Evolutionary conservation across 2,329 filamentous ascomycete species (phyloP).

Genomic region (Macrophomina pseudophaseolina): DNA sequence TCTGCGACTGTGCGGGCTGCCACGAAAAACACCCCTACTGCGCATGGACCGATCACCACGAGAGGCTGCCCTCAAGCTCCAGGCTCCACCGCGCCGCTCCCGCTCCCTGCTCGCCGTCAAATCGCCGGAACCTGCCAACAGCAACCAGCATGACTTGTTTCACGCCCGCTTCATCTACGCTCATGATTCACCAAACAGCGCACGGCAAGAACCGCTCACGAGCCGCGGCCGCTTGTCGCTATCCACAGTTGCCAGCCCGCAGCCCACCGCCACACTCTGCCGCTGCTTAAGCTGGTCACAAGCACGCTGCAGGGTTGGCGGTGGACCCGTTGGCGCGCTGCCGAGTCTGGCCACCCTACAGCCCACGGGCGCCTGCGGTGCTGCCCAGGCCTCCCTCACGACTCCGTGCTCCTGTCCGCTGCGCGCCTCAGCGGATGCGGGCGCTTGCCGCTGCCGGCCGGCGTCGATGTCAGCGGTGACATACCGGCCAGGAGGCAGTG

Average conservation of each 20-base stretch:
- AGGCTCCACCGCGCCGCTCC: conserved; percentile 22
- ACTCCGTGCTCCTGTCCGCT: neutral
- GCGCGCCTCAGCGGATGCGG: conserved; percentile 4
- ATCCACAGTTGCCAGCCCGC: neutral
- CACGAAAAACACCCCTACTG: conserved; percentile 22
- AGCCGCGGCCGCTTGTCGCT: neutral
- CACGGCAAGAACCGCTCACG: conserved; percentile 26
- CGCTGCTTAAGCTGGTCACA: conserved; percentile 1
- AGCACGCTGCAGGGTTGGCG: conserved; percentile 15
- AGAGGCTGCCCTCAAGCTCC: conserved; percentile 8
- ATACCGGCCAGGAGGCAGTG: conserved; percentile 14
- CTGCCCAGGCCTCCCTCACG: neutral
- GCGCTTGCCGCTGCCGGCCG: neutral
- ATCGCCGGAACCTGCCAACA: conserved; percentile 23
- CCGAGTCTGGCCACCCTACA: neutral
- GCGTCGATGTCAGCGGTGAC: neutral
- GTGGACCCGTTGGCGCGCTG: conserved; percentile 13
- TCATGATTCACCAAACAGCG: conserved; percentile 26
- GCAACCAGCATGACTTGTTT: conserved; percentile 20
- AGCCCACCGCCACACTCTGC: conserved; percentile 12
- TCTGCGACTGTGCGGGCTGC: conserved; percentile 24
- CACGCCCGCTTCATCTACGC: conserved; percentile 21
- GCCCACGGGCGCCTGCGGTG: neutral
- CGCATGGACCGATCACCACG: conserved; percentile 26
- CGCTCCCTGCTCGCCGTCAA: conserved; percentile 22